Percentiles rank a stretch among this genome's conserved stretches.
Conservation (phyloP, 163 green algal species). For the Chlamydomonas reinhardtii region DNA sequence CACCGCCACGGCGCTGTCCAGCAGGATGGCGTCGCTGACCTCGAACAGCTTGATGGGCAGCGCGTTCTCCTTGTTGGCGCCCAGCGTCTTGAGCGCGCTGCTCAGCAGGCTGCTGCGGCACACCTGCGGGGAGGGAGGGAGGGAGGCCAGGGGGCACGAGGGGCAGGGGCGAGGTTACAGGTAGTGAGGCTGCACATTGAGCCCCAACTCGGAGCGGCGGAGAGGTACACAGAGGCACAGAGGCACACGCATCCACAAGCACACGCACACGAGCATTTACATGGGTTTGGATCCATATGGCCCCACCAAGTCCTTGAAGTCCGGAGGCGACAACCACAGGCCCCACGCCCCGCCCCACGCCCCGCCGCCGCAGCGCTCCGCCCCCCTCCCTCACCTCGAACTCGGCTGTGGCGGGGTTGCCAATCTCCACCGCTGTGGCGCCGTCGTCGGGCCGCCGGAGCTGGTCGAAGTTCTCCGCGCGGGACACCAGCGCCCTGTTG, state of each 20-base stretch:
- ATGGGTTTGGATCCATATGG: too few species aligned
- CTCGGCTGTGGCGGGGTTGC: slow-evolving; percentile 95
- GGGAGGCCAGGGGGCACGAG: neutral
- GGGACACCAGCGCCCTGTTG: slow-evolving; percentile 84
- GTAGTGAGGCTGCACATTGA: too few species aligned
- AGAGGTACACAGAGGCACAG: too few species aligned
- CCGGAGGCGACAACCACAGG: neutral
- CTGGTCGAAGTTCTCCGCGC: slow-evolving; percentile 83
- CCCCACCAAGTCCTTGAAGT: too few species aligned
- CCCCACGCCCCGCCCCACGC: too few species aligned
- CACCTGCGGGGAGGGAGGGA: slow-evolving; percentile 57
- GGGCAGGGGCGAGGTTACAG: neutral
- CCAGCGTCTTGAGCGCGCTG: slow-evolving; percentile 96
- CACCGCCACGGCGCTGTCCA: slow-evolving; percentile 19
- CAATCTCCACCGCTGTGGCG: slow-evolving; percentile 86
- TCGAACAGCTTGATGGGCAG: slow-evolving; percentile 98
- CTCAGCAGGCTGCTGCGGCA: slow-evolving; percentile 92
- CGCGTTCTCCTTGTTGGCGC: slow-evolving; percentile 91
- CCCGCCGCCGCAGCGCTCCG: too few species aligned
- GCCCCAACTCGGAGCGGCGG: too few species aligned
- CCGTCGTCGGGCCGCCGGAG: slow-evolving; percentile 82
- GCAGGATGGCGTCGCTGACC: slow-evolving; percentile 67
- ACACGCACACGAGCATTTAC: too few species aligned
- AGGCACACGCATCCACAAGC: too few species aligned
- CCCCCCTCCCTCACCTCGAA: slow-evolving; percentile 84